phyloP scores from a whole-genome alignment of 2,329 filamentous ascomycete genomes.

The Ciborinia camelliae region DNA sequence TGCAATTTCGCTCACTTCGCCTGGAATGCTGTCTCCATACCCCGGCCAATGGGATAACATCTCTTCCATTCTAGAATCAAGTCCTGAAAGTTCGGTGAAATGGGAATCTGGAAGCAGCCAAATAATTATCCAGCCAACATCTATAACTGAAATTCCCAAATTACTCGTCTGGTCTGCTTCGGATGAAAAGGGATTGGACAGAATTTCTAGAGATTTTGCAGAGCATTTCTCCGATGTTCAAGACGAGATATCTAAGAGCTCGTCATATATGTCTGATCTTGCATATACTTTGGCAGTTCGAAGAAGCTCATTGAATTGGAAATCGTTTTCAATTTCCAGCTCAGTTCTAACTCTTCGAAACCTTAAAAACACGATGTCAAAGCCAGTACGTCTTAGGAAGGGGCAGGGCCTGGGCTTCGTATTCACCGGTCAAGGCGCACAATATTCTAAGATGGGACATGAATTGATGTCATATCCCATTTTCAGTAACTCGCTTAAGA shows the following conservation, averaged over 20 bases:
- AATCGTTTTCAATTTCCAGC: not conserved
- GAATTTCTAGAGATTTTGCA: not conserved
- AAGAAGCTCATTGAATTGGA: constrained; percentile 14
- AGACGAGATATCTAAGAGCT: not conserved
- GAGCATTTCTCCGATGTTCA: not conserved
- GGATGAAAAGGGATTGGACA: not conserved
- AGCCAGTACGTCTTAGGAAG: not conserved
- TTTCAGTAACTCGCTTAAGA: constrained; percentile 13
- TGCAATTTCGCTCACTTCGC: not conserved
- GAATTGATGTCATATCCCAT: constrained; percentile 16
- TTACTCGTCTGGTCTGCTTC: not conserved
- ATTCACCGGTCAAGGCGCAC: constrained; percentile 35
- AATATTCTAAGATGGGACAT: constrained; percentile 30
- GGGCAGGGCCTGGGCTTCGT: constrained; percentile 21
- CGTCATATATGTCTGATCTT: not conserved
- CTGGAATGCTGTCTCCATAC: not conserved
- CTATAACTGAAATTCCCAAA: not conserved
- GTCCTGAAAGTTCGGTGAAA: not conserved
- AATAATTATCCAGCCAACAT: not conserved
- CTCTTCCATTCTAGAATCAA: not conserved
- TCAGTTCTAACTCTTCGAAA: not conserved
- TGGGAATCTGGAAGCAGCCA: not conserved
- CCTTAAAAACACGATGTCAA: not conserved
- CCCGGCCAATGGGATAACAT: not conserved
- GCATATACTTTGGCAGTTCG: constrained; percentile 6